phyloP scores from a whole-genome alignment of 768 basidiomycete genomes.

The Lactarius hatsudake region DNA sequence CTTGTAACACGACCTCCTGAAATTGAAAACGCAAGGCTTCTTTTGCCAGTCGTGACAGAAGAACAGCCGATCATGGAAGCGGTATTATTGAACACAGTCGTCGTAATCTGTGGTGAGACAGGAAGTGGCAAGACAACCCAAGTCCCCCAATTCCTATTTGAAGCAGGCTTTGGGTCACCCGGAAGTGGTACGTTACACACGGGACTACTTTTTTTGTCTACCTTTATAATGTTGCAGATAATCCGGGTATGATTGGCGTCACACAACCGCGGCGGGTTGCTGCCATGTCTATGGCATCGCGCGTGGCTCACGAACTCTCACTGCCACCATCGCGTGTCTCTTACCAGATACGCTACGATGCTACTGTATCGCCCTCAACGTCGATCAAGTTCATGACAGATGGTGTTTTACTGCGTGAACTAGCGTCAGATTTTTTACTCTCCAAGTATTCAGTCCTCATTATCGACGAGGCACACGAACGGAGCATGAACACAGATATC shows the following conservation, averaged over 20 bases:
- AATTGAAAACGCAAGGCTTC: slow-evolving; percentile 71
- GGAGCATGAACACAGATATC: slow-evolving; percentile 98
- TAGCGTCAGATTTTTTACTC: slow-evolving; percentile 92
- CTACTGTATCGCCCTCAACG: slow-evolving; percentile 84
- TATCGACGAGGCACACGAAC: slow-evolving; percentile 97
- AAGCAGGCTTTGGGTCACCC: slow-evolving; percentile 87
- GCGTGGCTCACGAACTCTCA: slow-evolving; percentile 92
- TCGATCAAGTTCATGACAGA: slow-evolving; percentile 99
- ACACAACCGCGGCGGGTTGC: slow-evolving; percentile 98
- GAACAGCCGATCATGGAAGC: slow-evolving; percentile 95
- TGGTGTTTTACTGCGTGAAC: slow-evolving; percentile 90
- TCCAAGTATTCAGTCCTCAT: slow-evolving; percentile 91
- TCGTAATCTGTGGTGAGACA: slow-evolving; percentile 90
- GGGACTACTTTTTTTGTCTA: neutral
- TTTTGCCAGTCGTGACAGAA: slow-evolving; percentile 87
- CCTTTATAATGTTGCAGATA: slow-evolving; percentile 51
- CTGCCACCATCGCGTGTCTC: slow-evolving; percentile 80
- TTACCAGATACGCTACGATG: slow-evolving; percentile 97
- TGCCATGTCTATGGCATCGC: slow-evolving; percentile 91
- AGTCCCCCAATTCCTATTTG: slow-evolving; percentile 96
- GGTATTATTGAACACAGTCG: slow-evolving; percentile 79
- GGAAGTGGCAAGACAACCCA: slow-evolving; percentile 99
- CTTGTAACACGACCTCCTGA: slow-evolving; percentile 61
- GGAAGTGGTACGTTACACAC: slow-evolving; percentile 60
- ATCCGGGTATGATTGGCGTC: slow-evolving; percentile 96